These are phyloP conservation scores for Telopea speciosissima DNA, from an alignment of 177 flowering plant genomes.

Conservation along the genomic window DNA sequence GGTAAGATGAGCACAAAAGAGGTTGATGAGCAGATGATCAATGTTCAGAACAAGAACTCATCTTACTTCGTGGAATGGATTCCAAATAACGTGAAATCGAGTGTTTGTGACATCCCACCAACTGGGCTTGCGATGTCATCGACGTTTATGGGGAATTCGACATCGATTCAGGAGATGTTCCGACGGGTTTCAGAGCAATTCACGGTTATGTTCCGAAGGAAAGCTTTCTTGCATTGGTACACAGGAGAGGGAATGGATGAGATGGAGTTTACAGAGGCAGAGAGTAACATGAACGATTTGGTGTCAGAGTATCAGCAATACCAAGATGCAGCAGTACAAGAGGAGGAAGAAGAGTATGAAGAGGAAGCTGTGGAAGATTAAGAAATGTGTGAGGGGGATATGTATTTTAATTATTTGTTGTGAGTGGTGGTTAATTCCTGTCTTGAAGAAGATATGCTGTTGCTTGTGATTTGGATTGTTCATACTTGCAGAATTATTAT, in stretches of 20 bases:
- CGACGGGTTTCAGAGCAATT: slow-evolving; percentile 18
- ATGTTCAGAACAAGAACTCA: slow-evolving; percentile 20
- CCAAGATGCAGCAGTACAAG: slow-evolving; percentile 13
- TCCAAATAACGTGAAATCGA: slow-evolving; percentile 17
- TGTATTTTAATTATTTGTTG: too few species aligned
- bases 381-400: background rate
- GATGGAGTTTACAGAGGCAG: slow-evolving; percentile 5
- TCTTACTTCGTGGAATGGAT: slow-evolving; percentile 21
- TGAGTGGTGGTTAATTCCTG: too few species aligned
- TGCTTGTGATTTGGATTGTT: too few species aligned
- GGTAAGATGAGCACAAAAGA: slow-evolving; percentile 55
- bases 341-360: slow-evolving; percentile 6
- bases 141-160: slow-evolving; percentile 18
- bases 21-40: slow-evolving; percentile 17
- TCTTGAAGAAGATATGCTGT: too few species aligned
- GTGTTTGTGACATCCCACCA: slow-evolving; percentile 17
- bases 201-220: slow-evolving; percentile 16
- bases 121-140: slow-evolving; percentile 14
- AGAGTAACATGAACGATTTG: slow-evolving; percentile 17
- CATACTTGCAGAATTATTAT: too few species aligned
- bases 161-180: slow-evolving; percentile 20
- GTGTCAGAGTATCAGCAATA: slow-evolving; percentile 17
- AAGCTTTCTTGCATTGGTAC: slow-evolving; percentile 12
- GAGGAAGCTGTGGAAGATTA: background rate
- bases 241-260: slow-evolving; percentile 9